Base-by-base conservation (phyloP, 495 filamentous ascomycete genomes). In the Penicillium dipodomyicola region DNA sequence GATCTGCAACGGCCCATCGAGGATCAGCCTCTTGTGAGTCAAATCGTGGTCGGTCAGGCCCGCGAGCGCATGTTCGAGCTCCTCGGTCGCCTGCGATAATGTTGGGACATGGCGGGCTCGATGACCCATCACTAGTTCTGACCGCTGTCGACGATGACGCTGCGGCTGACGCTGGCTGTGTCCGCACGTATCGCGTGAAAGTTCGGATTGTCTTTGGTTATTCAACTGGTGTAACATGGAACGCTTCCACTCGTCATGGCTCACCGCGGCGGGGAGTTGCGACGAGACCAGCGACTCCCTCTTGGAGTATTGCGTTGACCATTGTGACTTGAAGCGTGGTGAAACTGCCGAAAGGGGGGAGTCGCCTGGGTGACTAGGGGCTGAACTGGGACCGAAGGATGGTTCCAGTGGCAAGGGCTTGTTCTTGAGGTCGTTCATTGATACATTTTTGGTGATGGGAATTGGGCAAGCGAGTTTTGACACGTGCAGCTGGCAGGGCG, bases 401-500 rank as follows among this genome's bases (percentile, higher is more conserved):
- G 79, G 78, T 17, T 74, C 76, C 19, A 67, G 68, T 5, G 79
- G 78, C n/a, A 81, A 63, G n/a, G 78, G 76, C 43, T 80, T 81
- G 20, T 80, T 77, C 48, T 68, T 72, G 22, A 68, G 25, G 23
- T 73, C 62, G 12, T 63, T 55, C 54, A 64, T 49, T 1, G 69
- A 67, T 0, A 52, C 52, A 14, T 62, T 56, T 54, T 58, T 57
- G 15, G 33, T 53, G 41, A 52, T 48, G 25, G 64, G 54, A 5
- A 35, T 33, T 10, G 43, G 33, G 19, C 49, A 49, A 9, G 43
- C 20, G 48, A 12, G 51, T 27, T 49, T 44, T 17, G 33, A 32
- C 44, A 17, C 23, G 30, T 25, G 14, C 42, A 43, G 46, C 30
- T 4, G 45, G 33, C 29, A 35, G 32, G 33, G 43, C 8, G 48